Evolutionary conservation across 164 flowering plant genomes (phyloP).

Genomic region (Buxus sempervirens): DNA sequence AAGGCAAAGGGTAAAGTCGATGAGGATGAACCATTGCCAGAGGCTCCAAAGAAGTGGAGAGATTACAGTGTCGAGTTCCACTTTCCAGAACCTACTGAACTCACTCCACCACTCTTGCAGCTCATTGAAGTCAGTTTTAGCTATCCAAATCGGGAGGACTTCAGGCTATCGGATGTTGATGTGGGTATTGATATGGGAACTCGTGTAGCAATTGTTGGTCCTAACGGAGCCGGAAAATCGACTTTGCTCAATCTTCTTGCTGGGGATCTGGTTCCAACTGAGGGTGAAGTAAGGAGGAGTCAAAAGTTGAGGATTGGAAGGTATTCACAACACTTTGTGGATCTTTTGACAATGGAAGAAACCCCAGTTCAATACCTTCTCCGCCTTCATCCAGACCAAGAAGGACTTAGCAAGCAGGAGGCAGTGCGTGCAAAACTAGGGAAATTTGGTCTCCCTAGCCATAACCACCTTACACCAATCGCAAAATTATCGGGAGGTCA

Average conservation of each 20-base stretch:
- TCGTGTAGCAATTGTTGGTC: constrained; percentile 53
- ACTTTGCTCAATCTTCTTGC: constrained; percentile 56
- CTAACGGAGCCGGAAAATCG: constrained; percentile 62
- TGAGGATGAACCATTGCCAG: constrained; percentile 34
- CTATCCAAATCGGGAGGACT: constrained; percentile 46
- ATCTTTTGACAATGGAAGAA: constrained; percentile 50
- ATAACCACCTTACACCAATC: constrained; percentile 55
- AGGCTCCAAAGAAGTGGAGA: constrained; percentile 51
- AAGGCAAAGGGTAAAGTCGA: constrained; percentile 51
- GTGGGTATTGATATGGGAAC: constrained; percentile 62
- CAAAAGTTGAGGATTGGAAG: constrained; percentile 57
- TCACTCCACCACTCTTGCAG: constrained; percentile 52
- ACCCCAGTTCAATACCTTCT: constrained; percentile 59
- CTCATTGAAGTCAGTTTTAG: constrained; percentile 51
- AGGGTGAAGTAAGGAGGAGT: constrained; percentile 52
- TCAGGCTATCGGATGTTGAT: constrained; percentile 44
- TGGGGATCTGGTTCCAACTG: constrained; percentile 49
- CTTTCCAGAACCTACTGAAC: constrained; percentile 55
- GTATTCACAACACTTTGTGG: constrained; percentile 58
- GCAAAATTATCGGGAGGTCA: constrained; percentile 56
- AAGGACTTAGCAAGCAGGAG: constrained; percentile 60
- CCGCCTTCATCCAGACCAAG: constrained; percentile 54
- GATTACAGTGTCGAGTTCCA: constrained; percentile 55
- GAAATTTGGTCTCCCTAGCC: constrained; percentile 56
- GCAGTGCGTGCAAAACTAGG: constrained; percentile 61